Conservation (phyloP, 1,139 yeast species). For the Hanseniaspora sp. region DNA sequence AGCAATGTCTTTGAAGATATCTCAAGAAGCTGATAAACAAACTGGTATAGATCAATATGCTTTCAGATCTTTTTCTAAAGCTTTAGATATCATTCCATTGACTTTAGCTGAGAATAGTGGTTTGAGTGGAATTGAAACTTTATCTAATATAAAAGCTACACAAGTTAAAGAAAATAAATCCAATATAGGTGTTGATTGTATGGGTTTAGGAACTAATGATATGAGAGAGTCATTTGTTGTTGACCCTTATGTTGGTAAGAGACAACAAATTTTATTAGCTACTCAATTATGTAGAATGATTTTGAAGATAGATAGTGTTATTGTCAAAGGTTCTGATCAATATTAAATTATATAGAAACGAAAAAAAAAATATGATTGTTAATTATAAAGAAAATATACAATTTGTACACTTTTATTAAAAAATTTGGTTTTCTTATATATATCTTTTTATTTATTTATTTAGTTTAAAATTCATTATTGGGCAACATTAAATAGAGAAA, state of each 20-base stretch:
- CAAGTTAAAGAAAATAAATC: conserved; percentile 66
- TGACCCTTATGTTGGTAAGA: conserved; percentile 94
- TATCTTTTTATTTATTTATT: not conserved
- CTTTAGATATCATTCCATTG: conserved; percentile 86
- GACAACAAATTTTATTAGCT: conserved; percentile 87
- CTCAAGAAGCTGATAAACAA: conserved; percentile 84
- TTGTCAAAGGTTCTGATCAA: conserved; percentile 79
- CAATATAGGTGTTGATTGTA: conserved; percentile 83
- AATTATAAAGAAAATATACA: not conserved
- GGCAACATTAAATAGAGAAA: conserved; percentile 60
- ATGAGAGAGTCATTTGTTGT: conserved; percentile 92
- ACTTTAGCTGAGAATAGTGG: conserved; percentile 96
- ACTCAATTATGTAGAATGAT: conserved; percentile 97
- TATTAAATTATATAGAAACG: conserved; percentile 31
- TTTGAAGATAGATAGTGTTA: conserved; percentile 89
- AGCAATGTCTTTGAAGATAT: conserved; percentile 81
- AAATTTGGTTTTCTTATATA: not conserved
- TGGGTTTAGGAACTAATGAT: conserved; percentile 75
- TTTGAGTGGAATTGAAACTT: conserved; percentile 80
- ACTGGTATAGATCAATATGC: conserved; percentile 96
- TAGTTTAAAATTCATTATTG: conserved; percentile 44
- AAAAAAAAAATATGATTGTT: not conserved
- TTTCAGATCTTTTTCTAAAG: conserved; percentile 85
- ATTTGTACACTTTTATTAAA: not conserved
- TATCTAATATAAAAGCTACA: conserved; percentile 70